Conservation (phyloP, 345 rosid genomes). For the Syzygium grande region DNA sequence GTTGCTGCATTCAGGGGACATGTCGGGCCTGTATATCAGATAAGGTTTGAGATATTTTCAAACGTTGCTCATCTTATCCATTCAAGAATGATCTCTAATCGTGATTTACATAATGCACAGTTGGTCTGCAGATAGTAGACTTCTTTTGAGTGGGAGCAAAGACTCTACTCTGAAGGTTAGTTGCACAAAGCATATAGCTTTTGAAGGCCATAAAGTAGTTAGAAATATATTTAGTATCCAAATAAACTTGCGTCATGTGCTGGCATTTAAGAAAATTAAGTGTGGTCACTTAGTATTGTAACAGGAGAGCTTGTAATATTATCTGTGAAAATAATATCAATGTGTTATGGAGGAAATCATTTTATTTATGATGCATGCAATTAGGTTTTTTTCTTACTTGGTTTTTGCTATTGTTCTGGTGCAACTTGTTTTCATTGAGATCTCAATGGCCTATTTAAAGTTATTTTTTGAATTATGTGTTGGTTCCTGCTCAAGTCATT, state of each 20-base stretch:
- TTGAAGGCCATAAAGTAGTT: background rate
- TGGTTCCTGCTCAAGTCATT: background rate
- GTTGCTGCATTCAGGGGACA: slow-evolving; percentile 85
- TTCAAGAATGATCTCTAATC: background rate
- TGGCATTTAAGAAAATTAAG: background rate
- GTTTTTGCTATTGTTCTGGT: background rate
- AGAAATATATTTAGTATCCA: background rate
- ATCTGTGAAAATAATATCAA: background rate
- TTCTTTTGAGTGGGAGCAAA: slow-evolving; percentile 94
- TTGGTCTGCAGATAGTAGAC: slow-evolving; percentile 98
- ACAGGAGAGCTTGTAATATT: background rate
- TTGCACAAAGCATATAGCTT: background rate
- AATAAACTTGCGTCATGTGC: background rate
- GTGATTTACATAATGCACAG: slow-evolving; percentile 24
- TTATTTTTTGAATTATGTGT: background rate
- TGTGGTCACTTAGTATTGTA: background rate
- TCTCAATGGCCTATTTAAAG: background rate
- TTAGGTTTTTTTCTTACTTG: background rate
- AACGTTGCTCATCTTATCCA: background rate
- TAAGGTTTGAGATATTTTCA: slow-evolving; percentile 38
- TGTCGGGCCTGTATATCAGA: slow-evolving; percentile 92
- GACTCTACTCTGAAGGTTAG: slow-evolving; percentile 92
- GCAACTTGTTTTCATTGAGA: background rate
- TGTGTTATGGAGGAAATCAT: background rate
- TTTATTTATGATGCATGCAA: background rate